Conservation (phyloP, 257 asterid species). For the Linderniella brevidens region DNA sequence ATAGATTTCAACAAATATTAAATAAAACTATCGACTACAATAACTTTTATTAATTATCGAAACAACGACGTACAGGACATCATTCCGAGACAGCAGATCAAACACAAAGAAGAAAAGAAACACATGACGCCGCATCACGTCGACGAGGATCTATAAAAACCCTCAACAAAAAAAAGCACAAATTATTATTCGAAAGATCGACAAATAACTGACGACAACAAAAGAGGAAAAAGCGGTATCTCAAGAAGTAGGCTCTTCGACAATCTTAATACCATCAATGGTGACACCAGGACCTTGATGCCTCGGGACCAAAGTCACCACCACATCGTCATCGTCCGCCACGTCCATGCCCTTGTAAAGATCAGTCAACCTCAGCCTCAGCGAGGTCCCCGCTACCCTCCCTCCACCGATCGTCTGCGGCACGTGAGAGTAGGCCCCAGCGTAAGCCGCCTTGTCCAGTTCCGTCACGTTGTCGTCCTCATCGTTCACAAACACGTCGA, state of each 20-base stretch:
- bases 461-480: slow-evolving; percentile 15
- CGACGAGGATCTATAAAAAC: too few relatives aligned
- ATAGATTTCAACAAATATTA: too few relatives aligned
- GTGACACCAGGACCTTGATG: slow-evolving; percentile 18
- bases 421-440: slow-evolving; percentile 25
- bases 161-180: too few relatives aligned
- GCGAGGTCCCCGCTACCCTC: slow-evolving; percentile 9
- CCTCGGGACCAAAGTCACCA: slow-evolving; percentile 31
- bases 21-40: too few relatives aligned
- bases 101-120: too few relatives aligned
- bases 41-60: too few relatives aligned
- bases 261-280: slow-evolving; percentile 26
- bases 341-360: slow-evolving; percentile 28
- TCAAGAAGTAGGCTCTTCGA: slow-evolving; percentile 2
- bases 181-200: too few relatives aligned
- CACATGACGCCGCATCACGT: too few relatives aligned
- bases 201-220: too few relatives aligned
- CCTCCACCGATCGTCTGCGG: slow-evolving; percentile 7
- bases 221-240: neutral
- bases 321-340: slow-evolving; percentile 21
- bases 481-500: slow-evolving; percentile 33
- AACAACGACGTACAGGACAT: too few relatives aligned
- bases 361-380: slow-evolving; percentile 24
- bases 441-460: slow-evolving; percentile 24
- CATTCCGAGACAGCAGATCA: too few relatives aligned